Evolutionary conservation across 2,329 filamentous ascomycete species (phyloP), one percentile per base, ranked within the genome.

Genomic region (Aspergillus versicolor): DNA sequence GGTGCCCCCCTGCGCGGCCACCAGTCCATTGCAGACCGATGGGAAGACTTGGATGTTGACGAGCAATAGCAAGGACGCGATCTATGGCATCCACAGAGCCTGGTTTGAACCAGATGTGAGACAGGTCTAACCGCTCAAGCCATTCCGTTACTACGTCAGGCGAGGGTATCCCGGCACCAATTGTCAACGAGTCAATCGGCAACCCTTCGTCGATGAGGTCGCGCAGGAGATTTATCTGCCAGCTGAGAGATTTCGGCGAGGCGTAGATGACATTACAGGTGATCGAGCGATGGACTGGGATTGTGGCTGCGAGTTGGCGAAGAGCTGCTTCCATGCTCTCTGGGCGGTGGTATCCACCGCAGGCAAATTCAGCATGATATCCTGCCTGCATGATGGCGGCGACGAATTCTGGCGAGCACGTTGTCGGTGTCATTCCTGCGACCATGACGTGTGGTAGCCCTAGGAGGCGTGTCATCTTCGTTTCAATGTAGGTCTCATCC

Each of bases 101-200:
- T 24, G 92, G 92, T 80, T 96, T 96, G 84, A 96, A 96, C 19
- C 87, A 83, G 64, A 96, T 95, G 73, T 96, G 91, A 81, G 96
- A 95, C 57, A 96, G 83, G 9, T 91, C 92, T 7, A 96, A 83
- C 0, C 92, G 97, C 76, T 92, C 85, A 65, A 96, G 96, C 75
- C 96, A 96, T 71, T 95, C 91, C 69, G 94, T 89, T 13, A 91
- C 91, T 56, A 96, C 90, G 72, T 96, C 92, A 59, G 96, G 91
- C 1, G 92, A 96, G 4, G 92, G 92, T 15, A 96, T 92, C 78
- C 92, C 92, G 24, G 92, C 92, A 71, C 92, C 92, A 62, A 96
- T 94, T n/a, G 91, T 94, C 42, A 96, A 81, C 70, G 92, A 92
- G 72, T 96, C 91, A 58, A 97, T 93, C 0, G 92, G 91, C 4